Evolutionary conservation across 1,284 basidiomycete species (phyloP).

Genomic region (Omphalotus olearius): DNA sequence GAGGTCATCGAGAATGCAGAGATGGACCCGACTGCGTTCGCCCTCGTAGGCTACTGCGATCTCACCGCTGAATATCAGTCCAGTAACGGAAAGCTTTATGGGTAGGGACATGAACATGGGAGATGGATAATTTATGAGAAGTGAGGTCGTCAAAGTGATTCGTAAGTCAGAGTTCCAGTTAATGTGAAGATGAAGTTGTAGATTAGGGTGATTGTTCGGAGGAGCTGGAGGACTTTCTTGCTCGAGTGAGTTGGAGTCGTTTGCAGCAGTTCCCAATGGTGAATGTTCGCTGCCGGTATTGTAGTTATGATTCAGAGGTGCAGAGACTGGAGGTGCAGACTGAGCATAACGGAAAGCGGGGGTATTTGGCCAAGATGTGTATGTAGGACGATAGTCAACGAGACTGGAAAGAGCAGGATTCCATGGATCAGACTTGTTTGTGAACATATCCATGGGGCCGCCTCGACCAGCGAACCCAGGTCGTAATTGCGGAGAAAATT

Average conservation of each 20-base stretch:
- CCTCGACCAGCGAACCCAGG: slow-evolving; percentile 39
- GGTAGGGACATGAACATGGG: slow-evolving; percentile 95
- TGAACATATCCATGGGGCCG: slow-evolving; percentile 53
- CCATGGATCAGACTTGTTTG: slow-evolving; percentile 32
- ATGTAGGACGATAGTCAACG: slow-evolving; percentile 29
- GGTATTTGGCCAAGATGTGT: slow-evolving; percentile 27
- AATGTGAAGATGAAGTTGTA: slow-evolving; percentile 73
- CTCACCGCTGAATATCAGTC: slow-evolving; percentile 83
- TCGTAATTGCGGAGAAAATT: slow-evolving; percentile 68
- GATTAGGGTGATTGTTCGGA: slow-evolving; percentile 47
- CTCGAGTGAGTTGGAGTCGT: not conserved
- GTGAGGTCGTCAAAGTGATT: slow-evolving; percentile 83
- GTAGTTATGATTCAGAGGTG: not conserved
- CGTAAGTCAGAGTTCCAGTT: slow-evolving; percentile 77
- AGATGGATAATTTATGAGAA: slow-evolving; percentile 95
- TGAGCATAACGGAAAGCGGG: slow-evolving; percentile 28
- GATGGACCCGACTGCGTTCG: slow-evolving; percentile 72
- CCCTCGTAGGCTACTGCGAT: slow-evolving; percentile 91
- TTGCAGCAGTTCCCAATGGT: too few relatives aligned
- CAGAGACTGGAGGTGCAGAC: not conserved
- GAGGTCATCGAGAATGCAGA: slow-evolving; percentile 84
- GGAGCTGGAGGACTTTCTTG: slow-evolving; percentile 15
- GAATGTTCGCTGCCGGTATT: not conserved
- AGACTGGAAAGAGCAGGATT: slow-evolving; percentile 26
- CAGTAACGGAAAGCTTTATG: slow-evolving; percentile 86